Evolutionary conservation across 345 rosid species (phyloP).

Genomic region (thale cress (Arabidopsis thaliana)): TAIR10.1 NC_003076.8:16890001-16890500

Average conservation of each 20-base stretch:
- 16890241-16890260: constrained; percentile 80
- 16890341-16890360: neutral
- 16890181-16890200: constrained; percentile 85
- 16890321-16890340: neutral
- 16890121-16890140: constrained; percentile 77
- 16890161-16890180: constrained; percentile 67
- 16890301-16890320: constrained; percentile 1
- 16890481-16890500: neutral
- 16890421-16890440: constrained; percentile 75
- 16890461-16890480: constrained; percentile 72
- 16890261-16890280: constrained; percentile 11
- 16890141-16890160: constrained; percentile 82
- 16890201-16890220: constrained; percentile 86
- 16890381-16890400: constrained; percentile 63
- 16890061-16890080: neutral
- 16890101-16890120: neutral
- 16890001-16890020: constrained; percentile 77
- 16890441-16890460: constrained; percentile 65
- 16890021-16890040: constrained; percentile 75
- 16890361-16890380: constrained; percentile 49
- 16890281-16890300: neutral
- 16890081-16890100: neutral
- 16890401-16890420: constrained; percentile 71
- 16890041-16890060: constrained; percentile 55
- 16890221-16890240: constrained; percentile 63